Base-by-base conservation (phyloP, 495 filamentous ascomycete species). In the Penicillium paxilli region DNA sequence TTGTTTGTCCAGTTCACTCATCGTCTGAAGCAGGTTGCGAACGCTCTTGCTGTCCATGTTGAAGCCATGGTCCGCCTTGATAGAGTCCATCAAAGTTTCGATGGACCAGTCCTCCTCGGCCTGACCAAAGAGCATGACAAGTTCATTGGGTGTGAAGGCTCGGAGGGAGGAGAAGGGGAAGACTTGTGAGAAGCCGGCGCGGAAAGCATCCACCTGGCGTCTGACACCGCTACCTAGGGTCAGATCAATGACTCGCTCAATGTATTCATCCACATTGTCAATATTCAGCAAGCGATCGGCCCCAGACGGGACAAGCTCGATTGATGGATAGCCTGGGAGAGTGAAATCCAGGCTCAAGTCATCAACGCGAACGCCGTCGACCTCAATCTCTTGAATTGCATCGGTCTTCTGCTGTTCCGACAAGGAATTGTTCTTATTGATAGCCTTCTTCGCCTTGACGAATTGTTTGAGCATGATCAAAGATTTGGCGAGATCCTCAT, bases 51-150 rank as follows among this genome's bases (percentile, higher is more conserved):
- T 98, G 60, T 99, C 95, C 86, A 99, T 94, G 59, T 98, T 98
- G 78, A 91, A 99, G 4, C 95, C 95, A 67, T 99, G 95, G 64
- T 99, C 95, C n/a, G 95, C 95, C 77, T 98, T 99, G 72, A 99
- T 92, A 2, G 93, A 96, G 65, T 99, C 95, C 83, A 93, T 96
- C 21, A 98, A 80, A 32, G 94, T 98, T 69, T 98, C 95, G 52
- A 98, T 85, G 21, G 89, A 89, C 95, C 95, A 99, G 64, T 99
- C 95, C 64, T 99, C 95, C 23, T 99, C 90, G 5, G 92, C 85
- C 37, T 87, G 84, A 20, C 95, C 95, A 74, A 99, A 99, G 12
- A 99, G 80, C 82, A 90, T 93, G 25, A 96, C 92, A n/a, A 99
- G 76, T 68, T 99, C 95, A 63, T 87, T 91, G 1, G 95, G 95